A percentile compares a stretch with the other conserved stretches of the same genome.
phyloP scores from a whole-genome alignment of 108 stramenopile species.

The Cyclotella distinguenda region DNA sequence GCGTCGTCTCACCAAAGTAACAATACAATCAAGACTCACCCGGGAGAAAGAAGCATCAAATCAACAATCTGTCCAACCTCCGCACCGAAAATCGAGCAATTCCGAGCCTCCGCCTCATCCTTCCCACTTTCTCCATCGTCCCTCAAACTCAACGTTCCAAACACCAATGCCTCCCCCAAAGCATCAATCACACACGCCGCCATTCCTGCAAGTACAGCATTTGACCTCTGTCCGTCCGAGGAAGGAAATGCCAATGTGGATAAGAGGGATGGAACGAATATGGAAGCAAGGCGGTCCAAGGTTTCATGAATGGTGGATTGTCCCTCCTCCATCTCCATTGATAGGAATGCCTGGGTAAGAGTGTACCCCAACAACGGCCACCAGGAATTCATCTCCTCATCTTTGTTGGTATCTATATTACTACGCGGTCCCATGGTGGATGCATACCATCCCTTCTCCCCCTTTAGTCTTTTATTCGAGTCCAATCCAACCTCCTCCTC shows the following conservation, averaged over 20 bases:
- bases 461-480: neutral
- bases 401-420: no score
- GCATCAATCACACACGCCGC: slow-evolving; percentile 37
- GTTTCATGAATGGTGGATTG: slow-evolving; percentile 19
- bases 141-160: slow-evolving; percentile 14
- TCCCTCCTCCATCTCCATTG: neutral
- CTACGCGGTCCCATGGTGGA: no score
- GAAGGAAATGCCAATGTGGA: slow-evolving; percentile 16
- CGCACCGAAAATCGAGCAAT: slow-evolving; percentile 18
- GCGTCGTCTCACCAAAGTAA: neutral
- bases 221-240: slow-evolving; percentile 11
- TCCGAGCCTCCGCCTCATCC: neutral
- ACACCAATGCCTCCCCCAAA: slow-evolving; percentile 32
- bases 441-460: neutral
- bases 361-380: slow-evolving; percentile 40
- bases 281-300: slow-evolving; percentile 3
- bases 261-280: slow-evolving; percentile 14
- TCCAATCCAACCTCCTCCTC: neutral
- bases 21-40: slow-evolving; percentile 20
- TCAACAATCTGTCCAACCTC: slow-evolving; percentile 39
- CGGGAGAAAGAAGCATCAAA: slow-evolving; percentile 24
- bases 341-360: slow-evolving; percentile 25
- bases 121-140: slow-evolving; percentile 1
- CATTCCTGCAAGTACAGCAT: slow-evolving; percentile 28
- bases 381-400: slow-evolving; percentile 8